A percentile compares a stretch with the other conserved stretches of the same genome.
Conservation (phyloP, 108 stramenopile species). For the Skeletonema costatum region DNA sequence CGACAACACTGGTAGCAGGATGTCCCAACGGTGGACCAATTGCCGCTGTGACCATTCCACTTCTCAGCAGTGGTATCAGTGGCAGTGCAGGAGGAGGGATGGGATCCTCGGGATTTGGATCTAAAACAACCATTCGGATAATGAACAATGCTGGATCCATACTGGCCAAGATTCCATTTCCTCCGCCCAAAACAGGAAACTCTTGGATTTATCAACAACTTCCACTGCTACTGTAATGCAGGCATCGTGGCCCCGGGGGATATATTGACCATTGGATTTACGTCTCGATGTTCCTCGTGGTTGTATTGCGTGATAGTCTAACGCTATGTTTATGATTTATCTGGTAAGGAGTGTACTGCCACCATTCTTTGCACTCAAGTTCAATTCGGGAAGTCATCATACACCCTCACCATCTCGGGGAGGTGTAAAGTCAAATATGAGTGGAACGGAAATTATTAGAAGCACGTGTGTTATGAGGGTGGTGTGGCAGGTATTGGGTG, state of each 20-base stretch:
- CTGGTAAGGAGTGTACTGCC: slow-evolving; percentile 58
- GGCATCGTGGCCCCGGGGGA: slow-evolving; percentile 42
- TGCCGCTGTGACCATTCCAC: slow-evolving; percentile 68
- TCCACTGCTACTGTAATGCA: neutral
- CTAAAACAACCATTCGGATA: slow-evolving; percentile 54
- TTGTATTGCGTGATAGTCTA: slow-evolving; percentile 74
- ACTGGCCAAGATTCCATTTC: slow-evolving; percentile 64
- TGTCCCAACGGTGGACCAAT: slow-evolving; percentile 88
- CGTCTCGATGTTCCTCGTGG: slow-evolving; percentile 61
- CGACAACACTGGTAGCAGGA: slow-evolving; percentile 70
- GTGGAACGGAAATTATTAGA: slow-evolving; percentile 63
- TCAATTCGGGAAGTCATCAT: slow-evolving; percentile 11
- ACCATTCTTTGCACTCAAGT: slow-evolving; percentile 67
- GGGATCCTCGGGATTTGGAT: slow-evolving; percentile 36
- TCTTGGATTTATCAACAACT: slow-evolving; percentile 16
- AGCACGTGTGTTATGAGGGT: slow-evolving; percentile 73
- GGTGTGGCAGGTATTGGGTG: slow-evolving; percentile 78
- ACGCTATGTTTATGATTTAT: slow-evolving; percentile 71
- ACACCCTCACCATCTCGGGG: neutral
- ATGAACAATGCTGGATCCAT: slow-evolving; percentile 66
- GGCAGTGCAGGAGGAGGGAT: neutral
- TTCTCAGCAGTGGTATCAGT: slow-evolving; percentile 50
- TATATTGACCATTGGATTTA: slow-evolving; percentile 80
- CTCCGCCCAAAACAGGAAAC: slow-evolving; percentile 30
- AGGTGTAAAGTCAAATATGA: neutral